A percentile compares a stretch with the other conserved stretches of the same genome.
Conservation (phyloP, 257 asterid species). For the Datura wrightii region DNA sequence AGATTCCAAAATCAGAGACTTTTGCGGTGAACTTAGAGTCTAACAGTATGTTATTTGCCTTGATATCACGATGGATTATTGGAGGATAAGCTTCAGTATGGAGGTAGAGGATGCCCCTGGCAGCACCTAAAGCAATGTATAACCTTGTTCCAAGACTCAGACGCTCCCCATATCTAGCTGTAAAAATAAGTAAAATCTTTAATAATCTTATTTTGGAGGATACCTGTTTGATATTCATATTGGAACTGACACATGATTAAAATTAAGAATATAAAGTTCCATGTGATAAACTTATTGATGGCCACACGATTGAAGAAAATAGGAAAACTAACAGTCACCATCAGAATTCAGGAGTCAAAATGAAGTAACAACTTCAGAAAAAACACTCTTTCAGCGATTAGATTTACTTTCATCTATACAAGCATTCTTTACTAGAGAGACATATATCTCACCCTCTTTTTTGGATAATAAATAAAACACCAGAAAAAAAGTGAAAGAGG, state of each 20-base stretch:
- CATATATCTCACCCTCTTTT: conserved; percentile 6
- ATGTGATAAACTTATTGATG: neutral
- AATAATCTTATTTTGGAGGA: neutral
- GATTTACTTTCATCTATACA: neutral
- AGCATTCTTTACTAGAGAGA: neutral
- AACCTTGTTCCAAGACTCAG: conserved; percentile 29
- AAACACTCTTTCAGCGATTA: neutral
- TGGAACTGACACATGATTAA: neutral
- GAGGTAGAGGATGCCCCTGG: conserved; percentile 31
- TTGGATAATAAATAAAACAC: neutral
- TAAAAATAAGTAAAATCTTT: conserved; percentile 14
- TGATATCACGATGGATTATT: conserved; percentile 29
- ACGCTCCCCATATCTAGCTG: conserved; percentile 12
- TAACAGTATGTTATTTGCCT: conserved; percentile 31
- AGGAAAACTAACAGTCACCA: neutral
- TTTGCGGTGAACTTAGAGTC: conserved; percentile 29
- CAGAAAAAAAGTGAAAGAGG: neutral
- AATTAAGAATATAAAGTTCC: conserved; percentile 10
- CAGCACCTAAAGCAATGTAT: conserved; percentile 31
- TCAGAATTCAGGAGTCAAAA: neutral
- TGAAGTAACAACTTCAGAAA: neutral
- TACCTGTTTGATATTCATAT: neutral
- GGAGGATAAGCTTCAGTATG: conserved; percentile 33
- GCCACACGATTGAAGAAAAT: neutral
- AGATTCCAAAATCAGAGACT: conserved; percentile 30